Evolutionary conservation across 2,329 filamentous ascomycete species (phyloP), one percentile per base, ranked within the genome.

Genomic region (Colletotrichum sansevieriae): DNA sequence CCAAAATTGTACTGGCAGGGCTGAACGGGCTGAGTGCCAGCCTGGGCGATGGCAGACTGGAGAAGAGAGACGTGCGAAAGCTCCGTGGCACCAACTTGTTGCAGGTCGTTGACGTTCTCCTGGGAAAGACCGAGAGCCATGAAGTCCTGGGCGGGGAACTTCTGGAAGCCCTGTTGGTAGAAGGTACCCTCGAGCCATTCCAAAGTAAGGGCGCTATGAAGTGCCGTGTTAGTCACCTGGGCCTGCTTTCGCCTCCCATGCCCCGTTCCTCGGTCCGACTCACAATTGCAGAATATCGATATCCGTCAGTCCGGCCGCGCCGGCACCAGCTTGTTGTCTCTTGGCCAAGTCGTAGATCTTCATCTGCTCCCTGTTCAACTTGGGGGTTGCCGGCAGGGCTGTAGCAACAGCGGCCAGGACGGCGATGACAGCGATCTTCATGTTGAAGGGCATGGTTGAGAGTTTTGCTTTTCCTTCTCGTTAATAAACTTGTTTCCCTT

Each of bases 141-240:
- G 79, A 94, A 94, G 75, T 92, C 88, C 35, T 84, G 78, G 46
- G 87, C 84, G 29, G 87, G 83, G 81, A 93, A 92, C 78, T 88
- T 85, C 71, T 84, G 83, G 76, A 94, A 92, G 43, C 90, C 91
- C 76, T 91, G 84, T 73, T 87, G 84, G 84, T 94, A 94, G 80
- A 93, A 94, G 63, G 85, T 83, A 25, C 89, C 84, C 81, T 94
- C 92, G 74, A 94, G 90, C 80, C 91, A 90, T 80, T 94, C 92
- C 52, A 93, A 84, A 6, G 91, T 93, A 64, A 93, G 82, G 71
- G 91, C 91, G 76, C 89, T 91, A 71, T 33, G 18, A 18, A 33
- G 15, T 46, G 5, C 12, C 3, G 10, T 39, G 43, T 69, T 56
- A 69, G 67, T 54, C 35, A 29, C 12, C 29, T 0, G 2, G 4